Conservation (phyloP, 2,329 filamentous ascomycete species). For the Hypoxylon sp. region DNA sequence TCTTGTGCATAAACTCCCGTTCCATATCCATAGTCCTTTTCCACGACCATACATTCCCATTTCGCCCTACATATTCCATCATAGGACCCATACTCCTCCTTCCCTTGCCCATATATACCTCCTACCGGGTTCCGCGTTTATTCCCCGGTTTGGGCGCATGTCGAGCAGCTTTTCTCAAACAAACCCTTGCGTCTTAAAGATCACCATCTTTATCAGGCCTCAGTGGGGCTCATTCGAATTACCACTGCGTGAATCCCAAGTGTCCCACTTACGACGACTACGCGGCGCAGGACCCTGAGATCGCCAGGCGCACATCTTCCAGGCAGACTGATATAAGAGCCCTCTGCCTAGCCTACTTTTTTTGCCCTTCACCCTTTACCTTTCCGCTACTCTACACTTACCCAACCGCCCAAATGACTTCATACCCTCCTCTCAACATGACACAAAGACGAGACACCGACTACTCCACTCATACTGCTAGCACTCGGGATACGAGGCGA, state of each 20-base stretch:
- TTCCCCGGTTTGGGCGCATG: constrained; percentile 47
- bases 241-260: constrained; percentile 46
- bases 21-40: constrained; percentile 37
- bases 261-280: constrained; percentile 45
- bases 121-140: constrained; percentile 45
- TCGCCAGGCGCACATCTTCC: constrained; percentile 41
- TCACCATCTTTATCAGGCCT: constrained; percentile 51
- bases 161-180: constrained; percentile 45
- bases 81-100: constrained; percentile 44
- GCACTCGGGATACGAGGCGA: constrained; percentile 59
- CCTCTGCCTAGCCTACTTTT: constrained; percentile 33
- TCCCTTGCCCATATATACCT: constrained; percentile 33
- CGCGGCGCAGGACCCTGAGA: constrained; percentile 49
- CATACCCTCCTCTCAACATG: constrained; percentile 54
- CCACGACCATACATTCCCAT: constrained; percentile 40
- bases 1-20: constrained; percentile 42
- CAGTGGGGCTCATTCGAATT: constrained; percentile 50
- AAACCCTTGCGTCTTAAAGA: constrained; percentile 46
- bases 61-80: constrained; percentile 39
- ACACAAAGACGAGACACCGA: constrained; percentile 55
- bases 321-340: constrained; percentile 48
- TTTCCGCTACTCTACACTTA: constrained; percentile 30
- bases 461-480: constrained; percentile 57
- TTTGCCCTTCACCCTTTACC: constrained; percentile 25
- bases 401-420: constrained; percentile 43